phyloP scores from a whole-genome alignment of 805 yeast genomes.

The Yarrowia alimentaria region DNA sequence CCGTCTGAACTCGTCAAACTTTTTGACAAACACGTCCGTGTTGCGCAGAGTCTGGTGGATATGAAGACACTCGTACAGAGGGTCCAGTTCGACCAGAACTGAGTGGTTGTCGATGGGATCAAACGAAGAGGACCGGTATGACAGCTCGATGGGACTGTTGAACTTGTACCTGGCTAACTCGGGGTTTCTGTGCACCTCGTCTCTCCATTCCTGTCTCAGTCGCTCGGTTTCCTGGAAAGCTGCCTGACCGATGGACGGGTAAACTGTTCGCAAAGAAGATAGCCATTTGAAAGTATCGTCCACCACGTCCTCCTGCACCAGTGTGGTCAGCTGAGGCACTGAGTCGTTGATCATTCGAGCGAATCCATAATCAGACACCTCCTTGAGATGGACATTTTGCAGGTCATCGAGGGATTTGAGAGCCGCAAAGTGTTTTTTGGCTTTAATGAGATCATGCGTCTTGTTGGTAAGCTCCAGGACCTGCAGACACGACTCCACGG shows the following conservation, averaged over 20 bases:
- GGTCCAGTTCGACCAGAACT: constrained; percentile 59
- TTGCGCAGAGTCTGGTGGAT: constrained; percentile 76
- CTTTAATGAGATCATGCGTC: constrained; percentile 74
- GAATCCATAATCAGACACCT: constrained; percentile 66
- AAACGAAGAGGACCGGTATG: constrained; percentile 59
- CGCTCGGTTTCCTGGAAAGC: constrained; percentile 53
- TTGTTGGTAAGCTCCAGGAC: constrained; percentile 83
- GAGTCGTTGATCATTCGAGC: constrained; percentile 70
- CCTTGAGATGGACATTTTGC: constrained; percentile 64
- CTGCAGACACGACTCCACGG: constrained; percentile 70
- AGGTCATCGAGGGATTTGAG: constrained; percentile 77
- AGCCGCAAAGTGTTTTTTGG: constrained; percentile 78
- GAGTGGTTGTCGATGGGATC: constrained; percentile 50
- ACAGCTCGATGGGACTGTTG: constrained; percentile 81
- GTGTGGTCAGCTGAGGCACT: constrained; percentile 68
- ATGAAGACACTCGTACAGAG: constrained; percentile 76
- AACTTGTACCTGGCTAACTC: constrained; percentile 59
- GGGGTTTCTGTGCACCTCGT: constrained; percentile 46
- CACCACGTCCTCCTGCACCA: constrained; percentile 70
- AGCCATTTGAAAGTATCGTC: constrained; percentile 56
- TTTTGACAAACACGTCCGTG: constrained; percentile 56
- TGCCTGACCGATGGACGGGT: constrained; percentile 54
- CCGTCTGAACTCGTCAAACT: constrained; percentile 68
- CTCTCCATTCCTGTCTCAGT: constrained; percentile 62
- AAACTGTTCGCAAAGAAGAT: constrained; percentile 43